Evolutionary conservation across 2,329 filamentous ascomycete genomes (phyloP).

Genomic region (Davidsoniella neocaledoniae): DNA sequence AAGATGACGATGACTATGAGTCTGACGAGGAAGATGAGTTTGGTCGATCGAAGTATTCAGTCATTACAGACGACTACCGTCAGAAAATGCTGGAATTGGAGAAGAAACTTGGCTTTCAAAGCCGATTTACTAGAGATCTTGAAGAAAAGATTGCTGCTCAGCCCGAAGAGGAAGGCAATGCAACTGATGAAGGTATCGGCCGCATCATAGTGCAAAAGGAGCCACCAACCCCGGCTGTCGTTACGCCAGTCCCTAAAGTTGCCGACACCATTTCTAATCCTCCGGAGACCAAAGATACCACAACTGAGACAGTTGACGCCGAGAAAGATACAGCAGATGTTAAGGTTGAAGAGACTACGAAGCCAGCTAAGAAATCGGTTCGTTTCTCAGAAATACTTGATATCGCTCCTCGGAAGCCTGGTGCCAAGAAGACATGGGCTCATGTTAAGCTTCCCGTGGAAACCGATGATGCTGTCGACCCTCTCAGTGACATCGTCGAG

Average conservation of each 20-base stretch:
- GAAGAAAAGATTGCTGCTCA: conserved; percentile 35
- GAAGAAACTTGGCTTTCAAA: conserved; percentile 48
- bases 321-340: neutral
- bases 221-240: conserved; percentile 11
- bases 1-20: conserved; percentile 36
- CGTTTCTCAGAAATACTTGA: conserved; percentile 64
- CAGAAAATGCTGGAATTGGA: conserved; percentile 76
- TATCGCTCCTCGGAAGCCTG: conserved; percentile 34
- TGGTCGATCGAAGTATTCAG: conserved; percentile 51
- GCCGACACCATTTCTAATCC: conserved; percentile 14
- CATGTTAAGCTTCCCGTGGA: conserved; percentile 13
- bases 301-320: neutral
- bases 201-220: conserved; percentile 32
- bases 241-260: neutral
- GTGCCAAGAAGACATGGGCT: conserved; percentile 5
- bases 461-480: conserved; percentile 24
- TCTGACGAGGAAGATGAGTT: conserved; percentile 51
- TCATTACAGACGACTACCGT: conserved; percentile 59
- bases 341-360: conserved; percentile 10
- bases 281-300: conserved; percentile 17
- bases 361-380: conserved; percentile 48
- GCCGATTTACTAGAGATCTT: conserved; percentile 25
- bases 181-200: conserved; percentile 37
- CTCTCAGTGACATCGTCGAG: conserved; percentile 37
- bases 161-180: conserved; percentile 21